Conservation (phyloP, 2,329 filamentous ascomycete species). For the Penicillium sp. region DNA sequence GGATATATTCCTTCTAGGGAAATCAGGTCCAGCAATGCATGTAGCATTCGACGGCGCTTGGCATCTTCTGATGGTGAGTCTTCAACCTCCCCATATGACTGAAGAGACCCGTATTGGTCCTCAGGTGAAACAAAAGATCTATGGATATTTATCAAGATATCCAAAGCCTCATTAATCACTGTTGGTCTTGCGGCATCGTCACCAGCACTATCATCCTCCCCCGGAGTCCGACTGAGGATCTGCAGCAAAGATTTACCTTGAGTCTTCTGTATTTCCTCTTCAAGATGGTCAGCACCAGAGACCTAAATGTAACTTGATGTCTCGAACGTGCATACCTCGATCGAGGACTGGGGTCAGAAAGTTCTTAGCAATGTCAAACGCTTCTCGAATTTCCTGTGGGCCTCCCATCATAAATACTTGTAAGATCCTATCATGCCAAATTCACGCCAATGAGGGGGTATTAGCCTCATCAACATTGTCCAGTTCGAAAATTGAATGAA, state of each 20-base stretch:
- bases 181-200: slow-evolving; percentile 24
- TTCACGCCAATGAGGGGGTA: background rate
- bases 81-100: slow-evolving; percentile 14
- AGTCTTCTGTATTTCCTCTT: slow-evolving; percentile 42
- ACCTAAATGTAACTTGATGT: slow-evolving; percentile 6
- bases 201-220: slow-evolving; percentile 5
- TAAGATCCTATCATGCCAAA: background rate
- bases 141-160: slow-evolving; percentile 38
- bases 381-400: slow-evolving; percentile 24
- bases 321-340: slow-evolving; percentile 39
- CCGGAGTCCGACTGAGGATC: slow-evolving; percentile 27
- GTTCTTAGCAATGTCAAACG: slow-evolving; percentile 36
- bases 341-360: slow-evolving; percentile 43
- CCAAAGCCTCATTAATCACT: slow-evolving; percentile 38
- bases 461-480: background rate
- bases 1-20: slow-evolving; percentile 49
- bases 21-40: slow-evolving; percentile 45
- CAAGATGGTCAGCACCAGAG: slow-evolving; percentile 30
- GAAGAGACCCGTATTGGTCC: slow-evolving; percentile 5
- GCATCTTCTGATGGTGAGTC: slow-evolving; percentile 42
- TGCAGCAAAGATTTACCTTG: slow-evolving; percentile 38
- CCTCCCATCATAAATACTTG: slow-evolving; percentile 31
- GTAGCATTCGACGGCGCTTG: slow-evolving; percentile 40
- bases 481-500: slow-evolving; percentile 1
- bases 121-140: slow-evolving; percentile 32